Percentiles rank a stretch among this genome's conserved stretches.
Conservation (phyloP, 805 yeast genomes). For the Clavispora asparagi region DNA sequence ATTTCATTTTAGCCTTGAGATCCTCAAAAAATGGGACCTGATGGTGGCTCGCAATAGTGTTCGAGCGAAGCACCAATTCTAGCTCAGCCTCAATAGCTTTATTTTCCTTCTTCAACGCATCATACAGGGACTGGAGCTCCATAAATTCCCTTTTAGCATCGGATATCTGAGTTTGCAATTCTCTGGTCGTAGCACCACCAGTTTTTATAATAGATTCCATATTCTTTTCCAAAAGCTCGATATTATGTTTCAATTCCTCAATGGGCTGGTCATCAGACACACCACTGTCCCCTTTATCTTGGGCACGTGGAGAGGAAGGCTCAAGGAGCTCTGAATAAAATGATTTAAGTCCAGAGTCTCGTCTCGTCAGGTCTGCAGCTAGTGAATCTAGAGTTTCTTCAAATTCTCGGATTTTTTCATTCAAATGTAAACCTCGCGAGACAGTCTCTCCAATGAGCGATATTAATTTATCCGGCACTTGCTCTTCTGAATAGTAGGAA, state of each 20-base stretch:
- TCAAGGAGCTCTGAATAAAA: neutral
- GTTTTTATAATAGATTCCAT: conserved; percentile 27
- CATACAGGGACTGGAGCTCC: conserved; percentile 17
- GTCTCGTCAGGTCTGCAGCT: neutral
- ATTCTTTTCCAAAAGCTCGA: conserved; percentile 41
- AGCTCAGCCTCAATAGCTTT: conserved; percentile 18
- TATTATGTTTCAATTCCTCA: conserved; percentile 42
- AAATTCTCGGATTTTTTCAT: neutral
- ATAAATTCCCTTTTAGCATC: conserved; percentile 6
- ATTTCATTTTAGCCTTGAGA: conserved; percentile 28
- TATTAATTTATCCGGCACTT: neutral
- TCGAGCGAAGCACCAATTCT: conserved; percentile 21
- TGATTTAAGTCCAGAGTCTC: neutral
- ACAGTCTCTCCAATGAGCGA: neutral
- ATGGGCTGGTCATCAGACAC: conserved; percentile 16
- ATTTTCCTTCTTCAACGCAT: conserved; percentile 16
- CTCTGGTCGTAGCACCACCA: conserved; percentile 20
- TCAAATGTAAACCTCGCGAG: neutral
- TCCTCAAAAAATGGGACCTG: conserved; percentile 22
- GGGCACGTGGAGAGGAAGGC: neutral
- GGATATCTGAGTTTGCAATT: conserved; percentile 9
- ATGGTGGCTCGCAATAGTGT: conserved; percentile 7
- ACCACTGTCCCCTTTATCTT: neutral
- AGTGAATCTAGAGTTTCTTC: neutral
- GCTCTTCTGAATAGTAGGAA: neutral